Conservation (phyloP, 306 rosid species). For the Corylus avellana region DNA sequence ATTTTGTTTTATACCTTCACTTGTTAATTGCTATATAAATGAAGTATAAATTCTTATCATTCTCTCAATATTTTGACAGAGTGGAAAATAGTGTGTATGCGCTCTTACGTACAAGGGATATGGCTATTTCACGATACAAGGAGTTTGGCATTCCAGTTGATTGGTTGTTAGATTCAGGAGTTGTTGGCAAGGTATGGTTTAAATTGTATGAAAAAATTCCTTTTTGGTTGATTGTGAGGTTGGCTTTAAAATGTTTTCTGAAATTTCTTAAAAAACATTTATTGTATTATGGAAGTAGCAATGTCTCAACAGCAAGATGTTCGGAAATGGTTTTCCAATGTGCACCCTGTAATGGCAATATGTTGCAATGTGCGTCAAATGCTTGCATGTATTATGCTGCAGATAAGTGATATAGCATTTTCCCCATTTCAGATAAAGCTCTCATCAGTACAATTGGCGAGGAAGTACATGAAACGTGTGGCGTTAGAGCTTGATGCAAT, state of each 20-base stretch:
- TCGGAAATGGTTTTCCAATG: neutral
- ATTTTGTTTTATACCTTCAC: neutral
- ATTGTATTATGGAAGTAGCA: neutral
- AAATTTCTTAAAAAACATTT: neutral
- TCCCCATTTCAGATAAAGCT: conserved; percentile 72
- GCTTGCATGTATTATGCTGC: conserved; percentile 4
- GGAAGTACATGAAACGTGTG: conserved; percentile 89
- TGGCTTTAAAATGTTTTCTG: neutral
- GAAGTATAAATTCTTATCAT: conserved; percentile 3
- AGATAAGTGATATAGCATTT: conserved; percentile 14
- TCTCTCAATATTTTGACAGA: conserved; percentile 41
- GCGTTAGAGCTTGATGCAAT: conserved; percentile 81
- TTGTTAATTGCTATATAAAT: neutral
- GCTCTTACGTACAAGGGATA: conserved; percentile 85
- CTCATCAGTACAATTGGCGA: conserved; percentile 88
- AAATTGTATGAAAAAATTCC: neutral
- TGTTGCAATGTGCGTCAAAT: neutral
- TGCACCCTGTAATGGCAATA: too few species aligned
- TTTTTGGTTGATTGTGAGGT: neutral
- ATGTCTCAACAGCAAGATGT: neutral
- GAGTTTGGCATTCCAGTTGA: conserved; percentile 95
- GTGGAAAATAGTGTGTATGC: conserved; percentile 95
- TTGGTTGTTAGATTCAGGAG: conserved; percentile 90
- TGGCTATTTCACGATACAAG: conserved; percentile 88
- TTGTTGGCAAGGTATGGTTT: conserved; percentile 87